phyloP scores from a whole-genome alignment of 1,284 basidiomycete species.

The Entoloma clypeatum region DNA sequence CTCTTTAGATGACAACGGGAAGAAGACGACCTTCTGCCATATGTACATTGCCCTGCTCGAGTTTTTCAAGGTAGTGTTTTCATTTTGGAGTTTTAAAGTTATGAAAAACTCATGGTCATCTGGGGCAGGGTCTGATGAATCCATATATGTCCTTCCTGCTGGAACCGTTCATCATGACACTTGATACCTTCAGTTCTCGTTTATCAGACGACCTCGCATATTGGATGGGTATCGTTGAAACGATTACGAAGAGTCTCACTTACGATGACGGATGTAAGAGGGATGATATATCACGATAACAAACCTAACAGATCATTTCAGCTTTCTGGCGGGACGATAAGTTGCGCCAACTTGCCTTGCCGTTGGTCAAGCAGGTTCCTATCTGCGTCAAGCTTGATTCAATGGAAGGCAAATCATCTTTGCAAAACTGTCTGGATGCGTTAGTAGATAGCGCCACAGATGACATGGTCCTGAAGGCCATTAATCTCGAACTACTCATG shows the following conservation, averaged over 20 bases:
- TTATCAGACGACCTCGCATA: conserved; percentile 37
- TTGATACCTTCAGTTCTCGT: conserved; percentile 47
- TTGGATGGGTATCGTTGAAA: conserved; percentile 66
- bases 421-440: conserved; percentile 48
- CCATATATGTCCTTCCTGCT: conserved; percentile 83
- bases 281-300: no score
- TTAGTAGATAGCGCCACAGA: conserved; percentile 56
- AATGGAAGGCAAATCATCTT: conserved; percentile 36
- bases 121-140: conserved; percentile 73
- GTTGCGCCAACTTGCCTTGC: conserved; percentile 55
- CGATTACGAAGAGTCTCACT: conserved; percentile 67
- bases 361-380: conserved; percentile 64
- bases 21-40: conserved; percentile 70
- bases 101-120: not conserved
- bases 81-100: not conserved
- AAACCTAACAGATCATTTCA: conserved; percentile 27
- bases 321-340: conserved; percentile 89
- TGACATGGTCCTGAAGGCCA: conserved; percentile 67
- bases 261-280: conserved; percentile 82
- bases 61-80: conserved; percentile 81
- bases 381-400: conserved; percentile 39
- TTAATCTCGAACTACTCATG: conserved; percentile 86
- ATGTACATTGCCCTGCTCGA: conserved; percentile 71
- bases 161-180: conserved; percentile 62
- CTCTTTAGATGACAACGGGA: conserved; percentile 36